Conservation (phyloP, 345 rosid species). For the Limnanthes douglasii region DNA sequence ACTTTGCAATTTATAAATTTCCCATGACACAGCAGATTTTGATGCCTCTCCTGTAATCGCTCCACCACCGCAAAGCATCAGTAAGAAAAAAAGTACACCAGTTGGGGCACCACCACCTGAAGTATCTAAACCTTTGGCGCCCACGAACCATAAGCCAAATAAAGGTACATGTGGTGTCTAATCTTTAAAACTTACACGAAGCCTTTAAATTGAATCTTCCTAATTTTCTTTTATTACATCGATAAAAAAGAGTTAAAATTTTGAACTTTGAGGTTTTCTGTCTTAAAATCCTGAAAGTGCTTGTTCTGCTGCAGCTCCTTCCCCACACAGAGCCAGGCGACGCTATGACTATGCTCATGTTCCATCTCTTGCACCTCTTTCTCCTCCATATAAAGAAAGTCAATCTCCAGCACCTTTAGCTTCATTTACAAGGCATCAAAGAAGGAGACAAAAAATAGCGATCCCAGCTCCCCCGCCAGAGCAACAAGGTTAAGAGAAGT, state of each 20-base stretch:
- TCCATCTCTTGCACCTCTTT: conserved; percentile 16
- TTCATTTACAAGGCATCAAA: not conserved
- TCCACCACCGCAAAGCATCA: conserved; percentile 22
- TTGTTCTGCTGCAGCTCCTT: conserved; percentile 24
- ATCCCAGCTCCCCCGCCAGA: too few species aligned
- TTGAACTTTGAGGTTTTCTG: too few species aligned
- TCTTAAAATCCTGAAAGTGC: conserved; percentile 10
- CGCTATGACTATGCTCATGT: conserved; percentile 11
- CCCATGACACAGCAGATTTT: conserved; percentile 23
- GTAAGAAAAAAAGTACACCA: conserved; percentile 31
- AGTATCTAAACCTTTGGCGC: conserved; percentile 25
- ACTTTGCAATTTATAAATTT: conserved; percentile 1
- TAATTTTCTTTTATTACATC: too few species aligned
- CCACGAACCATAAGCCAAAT: conserved; percentile 17
- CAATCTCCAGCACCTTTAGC: too few species aligned
- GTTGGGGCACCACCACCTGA: conserved; percentile 34
- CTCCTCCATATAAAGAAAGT: conserved; percentile 13
- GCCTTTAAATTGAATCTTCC: not conserved
- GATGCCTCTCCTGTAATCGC: conserved; percentile 24
- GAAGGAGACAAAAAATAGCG: too few species aligned
- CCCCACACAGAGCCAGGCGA: conserved; percentile 6
- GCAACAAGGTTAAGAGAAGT: too few species aligned
- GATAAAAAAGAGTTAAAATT: too few species aligned
- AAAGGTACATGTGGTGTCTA: conserved; percentile 24
- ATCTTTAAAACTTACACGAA: not conserved